These are phyloP conservation scores for Cladosporium oxysporum DNA, from an alignment of 2,329 filamentous ascomycete species.

Conservation along the genomic window DNA sequence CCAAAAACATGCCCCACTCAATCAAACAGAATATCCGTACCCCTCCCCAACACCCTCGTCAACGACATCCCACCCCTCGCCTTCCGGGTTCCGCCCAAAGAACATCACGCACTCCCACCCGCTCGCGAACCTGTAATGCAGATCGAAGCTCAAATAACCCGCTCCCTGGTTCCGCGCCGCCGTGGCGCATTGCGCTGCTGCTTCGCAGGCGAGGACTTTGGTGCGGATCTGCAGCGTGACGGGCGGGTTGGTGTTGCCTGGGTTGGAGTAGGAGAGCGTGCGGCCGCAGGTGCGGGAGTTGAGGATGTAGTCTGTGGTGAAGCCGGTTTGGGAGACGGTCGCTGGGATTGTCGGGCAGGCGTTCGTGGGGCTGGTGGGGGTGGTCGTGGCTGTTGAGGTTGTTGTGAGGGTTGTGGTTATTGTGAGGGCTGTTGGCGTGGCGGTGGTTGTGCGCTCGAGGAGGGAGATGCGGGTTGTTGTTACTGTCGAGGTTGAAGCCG, in stretches of 20 bases:
- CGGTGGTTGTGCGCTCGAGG: background rate
- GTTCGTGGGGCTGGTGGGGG: background rate
- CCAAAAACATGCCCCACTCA: no score
- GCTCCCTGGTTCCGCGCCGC: slow-evolving; percentile 6
- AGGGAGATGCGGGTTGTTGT: background rate
- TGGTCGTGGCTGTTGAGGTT: background rate
- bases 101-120: slow-evolving; percentile 20
- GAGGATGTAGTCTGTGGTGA: background rate
- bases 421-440: background rate
- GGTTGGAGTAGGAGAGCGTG: slow-evolving; percentile 9
- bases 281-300: slow-evolving; percentile 5
- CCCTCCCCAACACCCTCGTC: slow-evolving; percentile 15
- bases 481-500: background rate
- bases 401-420: background rate
- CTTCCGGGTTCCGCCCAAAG: slow-evolving; percentile 2
- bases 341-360: slow-evolving; percentile 1
- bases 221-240: background rate
- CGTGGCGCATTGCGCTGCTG: slow-evolving; percentile 4
- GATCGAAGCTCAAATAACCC: slow-evolving; percentile 14
- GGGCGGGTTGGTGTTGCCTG: slow-evolving; percentile 18
- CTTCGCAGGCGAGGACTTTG: slow-evolving; percentile 1
- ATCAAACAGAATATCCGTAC: slow-evolving; percentile 9
- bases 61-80: background rate
- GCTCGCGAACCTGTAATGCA: slow-evolving; percentile 8
- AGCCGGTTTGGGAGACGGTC: background rate